Evolutionary conservation across 345 rosid genomes (phyloP).

Genomic region (Citrus australasica): DNA sequence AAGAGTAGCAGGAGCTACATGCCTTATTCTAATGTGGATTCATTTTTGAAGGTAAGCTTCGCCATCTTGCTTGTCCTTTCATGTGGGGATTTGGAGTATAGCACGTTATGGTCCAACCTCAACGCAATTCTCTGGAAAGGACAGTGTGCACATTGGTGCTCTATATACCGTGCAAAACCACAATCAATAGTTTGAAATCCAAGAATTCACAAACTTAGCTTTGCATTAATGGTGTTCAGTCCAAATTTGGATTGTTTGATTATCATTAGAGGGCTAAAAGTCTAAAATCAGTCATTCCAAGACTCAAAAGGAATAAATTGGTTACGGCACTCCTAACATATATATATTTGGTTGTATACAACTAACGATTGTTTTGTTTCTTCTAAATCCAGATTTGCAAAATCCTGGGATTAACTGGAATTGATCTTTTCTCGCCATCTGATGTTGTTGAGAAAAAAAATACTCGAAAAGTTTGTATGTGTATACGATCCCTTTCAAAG

Average conservation of each 20-base stretch:
- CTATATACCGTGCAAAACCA: background rate
- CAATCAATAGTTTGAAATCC: background rate
- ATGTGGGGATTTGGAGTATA: background rate
- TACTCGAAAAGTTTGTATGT: conserved; percentile 30
- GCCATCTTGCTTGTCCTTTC: background rate
- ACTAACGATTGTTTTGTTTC: background rate
- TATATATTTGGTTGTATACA: background rate
- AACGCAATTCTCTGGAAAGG: background rate
- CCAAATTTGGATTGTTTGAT: background rate
- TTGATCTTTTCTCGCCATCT: conserved; percentile 33
- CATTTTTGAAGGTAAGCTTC: conserved; percentile 27
- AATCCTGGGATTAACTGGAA: conserved; percentile 26
- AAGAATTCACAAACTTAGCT: background rate
- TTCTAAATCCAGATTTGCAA: conserved; percentile 27
- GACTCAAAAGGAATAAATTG: background rate
- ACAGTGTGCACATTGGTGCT: background rate
- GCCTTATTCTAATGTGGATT: conserved; percentile 36
- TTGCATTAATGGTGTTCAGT: background rate
- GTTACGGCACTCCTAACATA: background rate
- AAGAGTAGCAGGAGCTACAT: conserved; percentile 25
- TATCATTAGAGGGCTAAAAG: background rate
- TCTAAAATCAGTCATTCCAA: background rate
- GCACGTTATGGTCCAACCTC: background rate
- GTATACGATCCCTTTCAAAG: conserved; percentile 30
- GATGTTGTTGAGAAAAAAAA: conserved; percentile 31